A percentile compares a stretch with the other conserved stretches of the same genome.
phyloP scores from a whole-genome alignment of 495 filamentous ascomycete species.

The Evernia prunastri region DNA sequence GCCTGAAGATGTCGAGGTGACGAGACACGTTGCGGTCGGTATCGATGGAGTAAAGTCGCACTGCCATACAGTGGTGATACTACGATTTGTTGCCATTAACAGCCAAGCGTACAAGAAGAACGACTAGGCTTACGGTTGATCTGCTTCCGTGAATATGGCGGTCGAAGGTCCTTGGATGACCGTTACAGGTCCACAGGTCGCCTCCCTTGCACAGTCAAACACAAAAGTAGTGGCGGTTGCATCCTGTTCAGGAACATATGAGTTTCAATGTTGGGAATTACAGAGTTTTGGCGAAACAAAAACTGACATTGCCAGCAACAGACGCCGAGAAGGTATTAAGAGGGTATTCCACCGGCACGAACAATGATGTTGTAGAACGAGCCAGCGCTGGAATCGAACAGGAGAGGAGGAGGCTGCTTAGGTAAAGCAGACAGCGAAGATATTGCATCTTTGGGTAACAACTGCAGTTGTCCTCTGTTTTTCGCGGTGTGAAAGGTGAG shows the following conservation, averaged over 20 bases:
- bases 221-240: not conserved
- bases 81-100: not conserved
- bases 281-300: not conserved
- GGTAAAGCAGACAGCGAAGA: not conserved
- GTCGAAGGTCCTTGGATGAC: not conserved
- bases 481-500: no score
- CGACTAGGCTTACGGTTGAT: not conserved
- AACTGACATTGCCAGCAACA: not conserved
- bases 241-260: not conserved
- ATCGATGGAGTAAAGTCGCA: not conserved
- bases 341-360: not conserved
- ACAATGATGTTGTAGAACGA: not conserved
- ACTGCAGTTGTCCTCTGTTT: no score
- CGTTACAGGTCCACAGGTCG: not conserved
- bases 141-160: not conserved
- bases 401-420: not conserved
- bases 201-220: not conserved
- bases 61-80: not conserved
- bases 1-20: not conserved
- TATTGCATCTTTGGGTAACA: not conserved
- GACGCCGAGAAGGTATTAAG: not conserved
- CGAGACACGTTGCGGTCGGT: not conserved
- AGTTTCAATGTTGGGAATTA: not conserved
- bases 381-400: not conserved
- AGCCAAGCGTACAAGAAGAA: not conserved